Evolutionary conservation across 257 asterid species (phyloP).

Genomic region (Forsythia suspensa): DNA sequence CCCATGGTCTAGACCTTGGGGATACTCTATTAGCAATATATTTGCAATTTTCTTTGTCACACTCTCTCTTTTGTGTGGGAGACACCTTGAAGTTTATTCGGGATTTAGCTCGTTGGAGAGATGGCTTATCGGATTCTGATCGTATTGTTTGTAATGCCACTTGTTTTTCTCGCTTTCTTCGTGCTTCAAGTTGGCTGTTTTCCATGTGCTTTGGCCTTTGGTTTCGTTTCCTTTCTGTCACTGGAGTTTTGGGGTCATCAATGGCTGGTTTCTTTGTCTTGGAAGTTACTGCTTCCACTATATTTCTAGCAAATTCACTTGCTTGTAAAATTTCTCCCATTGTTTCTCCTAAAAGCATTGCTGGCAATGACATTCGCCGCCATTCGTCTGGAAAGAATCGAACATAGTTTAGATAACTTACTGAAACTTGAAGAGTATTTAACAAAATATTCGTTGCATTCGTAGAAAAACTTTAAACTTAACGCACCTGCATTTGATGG

Average conservation of each 20-base stretch:
- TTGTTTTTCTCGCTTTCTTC: constrained; percentile 74
- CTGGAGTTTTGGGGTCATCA: constrained; percentile 85
- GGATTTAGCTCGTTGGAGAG: constrained; percentile 61
- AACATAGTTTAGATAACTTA: not conserved
- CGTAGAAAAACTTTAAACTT: not conserved
- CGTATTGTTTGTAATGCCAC: constrained; percentile 38
- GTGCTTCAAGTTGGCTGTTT: constrained; percentile 11
- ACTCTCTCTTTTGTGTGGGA: constrained; percentile 37
- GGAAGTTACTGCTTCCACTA: constrained; percentile 51
- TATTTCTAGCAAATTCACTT: constrained; percentile 62
- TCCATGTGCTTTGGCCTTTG: no score
- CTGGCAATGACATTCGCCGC: constrained; percentile 83
- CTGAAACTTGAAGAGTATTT: not conserved
- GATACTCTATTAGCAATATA: constrained; percentile 77
- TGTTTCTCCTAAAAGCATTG: constrained; percentile 90
- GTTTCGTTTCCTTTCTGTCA: constrained; percentile 22
- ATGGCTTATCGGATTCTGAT: constrained; percentile 40
- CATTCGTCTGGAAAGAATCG: constrained; percentile 51
- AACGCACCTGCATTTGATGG: constrained; percentile 54
- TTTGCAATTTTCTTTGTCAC: constrained; percentile 64
- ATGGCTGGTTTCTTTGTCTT: constrained; percentile 29
- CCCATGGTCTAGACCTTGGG: constrained; percentile 87
- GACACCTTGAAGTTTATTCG: constrained; percentile 49
- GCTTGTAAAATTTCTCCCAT: constrained; percentile 77
- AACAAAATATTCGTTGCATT: not conserved